Conservation (phyloP, 1,284 basidiomycete genomes). For the Sporisorium reilianum region DNA sequence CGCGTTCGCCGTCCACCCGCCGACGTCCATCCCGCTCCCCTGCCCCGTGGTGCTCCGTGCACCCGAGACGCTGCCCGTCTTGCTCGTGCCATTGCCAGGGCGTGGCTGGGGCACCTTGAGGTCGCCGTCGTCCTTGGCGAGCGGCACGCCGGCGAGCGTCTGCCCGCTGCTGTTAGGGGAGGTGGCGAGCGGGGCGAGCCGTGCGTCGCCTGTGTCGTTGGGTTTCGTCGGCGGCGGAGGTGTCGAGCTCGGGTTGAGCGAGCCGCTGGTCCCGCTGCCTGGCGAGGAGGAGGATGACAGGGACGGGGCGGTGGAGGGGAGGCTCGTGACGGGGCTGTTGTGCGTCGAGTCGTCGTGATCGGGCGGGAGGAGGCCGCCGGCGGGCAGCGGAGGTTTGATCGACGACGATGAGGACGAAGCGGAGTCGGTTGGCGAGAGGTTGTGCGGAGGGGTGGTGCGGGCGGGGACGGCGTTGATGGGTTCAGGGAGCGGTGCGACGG, state of each 20-base stretch:
- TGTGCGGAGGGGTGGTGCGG: not conserved
- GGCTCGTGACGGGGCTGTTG: not conserved
- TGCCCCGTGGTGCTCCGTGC: not conserved
- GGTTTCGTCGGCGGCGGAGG: not conserved
- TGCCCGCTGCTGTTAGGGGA: conserved; percentile 1
- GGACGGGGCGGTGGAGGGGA: conserved; percentile 4
- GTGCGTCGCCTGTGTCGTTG: not conserved
- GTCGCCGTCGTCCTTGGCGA: conserved; percentile 19
- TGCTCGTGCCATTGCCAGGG: not conserved
- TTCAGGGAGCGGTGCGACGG: conserved; percentile 17
- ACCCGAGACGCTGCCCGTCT: not conserved
- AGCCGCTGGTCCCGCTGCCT: conserved; percentile 11
- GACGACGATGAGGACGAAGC: not conserved
- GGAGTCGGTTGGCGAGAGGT: not conserved
- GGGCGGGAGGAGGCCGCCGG: not conserved
- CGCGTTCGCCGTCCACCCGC: not conserved
- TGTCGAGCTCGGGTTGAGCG: conserved; percentile 21
- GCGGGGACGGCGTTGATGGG: conserved; percentile 1
- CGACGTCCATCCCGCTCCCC: not conserved
- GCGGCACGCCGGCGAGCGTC: conserved; percentile 9
- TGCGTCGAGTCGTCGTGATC: not conserved
- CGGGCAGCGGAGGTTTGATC: not conserved
- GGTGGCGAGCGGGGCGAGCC: not conserved
- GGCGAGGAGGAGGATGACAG: not conserved
- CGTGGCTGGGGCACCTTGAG: conserved; percentile 4